Percentiles rank a stretch among this genome's conserved stretches.
phyloP scores from a whole-genome alignment of 2,329 filamentous ascomycete species.

The Ophiosphaerella korrae region DNA sequence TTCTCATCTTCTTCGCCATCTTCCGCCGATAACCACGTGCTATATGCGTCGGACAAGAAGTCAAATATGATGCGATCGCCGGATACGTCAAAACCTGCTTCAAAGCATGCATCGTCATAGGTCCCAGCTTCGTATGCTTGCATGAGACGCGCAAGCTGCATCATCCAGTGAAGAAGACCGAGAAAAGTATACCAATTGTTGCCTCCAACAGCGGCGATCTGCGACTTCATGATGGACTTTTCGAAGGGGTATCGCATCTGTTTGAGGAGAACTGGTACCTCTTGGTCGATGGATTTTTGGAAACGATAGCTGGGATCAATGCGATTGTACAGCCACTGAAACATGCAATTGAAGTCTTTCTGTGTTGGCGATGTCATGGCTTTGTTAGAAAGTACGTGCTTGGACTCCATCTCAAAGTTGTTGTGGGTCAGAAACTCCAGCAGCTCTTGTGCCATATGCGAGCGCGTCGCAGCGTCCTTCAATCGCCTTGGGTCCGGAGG shows the following conservation, averaged over 20 bases:
- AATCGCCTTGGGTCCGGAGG: slow-evolving; percentile 86
- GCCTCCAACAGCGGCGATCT: slow-evolving; percentile 90
- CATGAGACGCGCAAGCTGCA: slow-evolving; percentile 94
- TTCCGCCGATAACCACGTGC: slow-evolving; percentile 88
- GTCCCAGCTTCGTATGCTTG: slow-evolving; percentile 77
- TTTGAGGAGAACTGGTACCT: slow-evolving; percentile 89
- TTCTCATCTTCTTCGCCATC: slow-evolving; percentile 70
- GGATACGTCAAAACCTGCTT: slow-evolving; percentile 83
- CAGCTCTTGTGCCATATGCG: slow-evolving; percentile 83
- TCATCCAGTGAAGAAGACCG: slow-evolving; percentile 96
- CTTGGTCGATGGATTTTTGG: slow-evolving; percentile 91
- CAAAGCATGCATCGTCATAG: slow-evolving; percentile 89
- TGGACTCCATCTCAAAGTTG: slow-evolving; percentile 98
- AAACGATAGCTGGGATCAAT: slow-evolving; percentile 95
- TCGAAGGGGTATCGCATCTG: slow-evolving; percentile 95
- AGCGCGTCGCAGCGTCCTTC: slow-evolving; percentile 78
- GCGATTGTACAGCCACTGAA: slow-evolving; percentile 95
- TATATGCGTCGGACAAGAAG: slow-evolving; percentile 87
- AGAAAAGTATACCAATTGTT: slow-evolving; percentile 97
- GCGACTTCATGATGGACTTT: slow-evolving; percentile 93
- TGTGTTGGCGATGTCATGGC: slow-evolving; percentile 93
- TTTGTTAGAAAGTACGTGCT: slow-evolving; percentile 88
- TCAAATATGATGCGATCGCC: slow-evolving; percentile 93
- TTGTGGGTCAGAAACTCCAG: slow-evolving; percentile 90
- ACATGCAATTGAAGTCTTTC: slow-evolving; percentile 98